Conservation (phyloP, 805 yeast species). For the Limtongozyma cylindracea region DNA sequence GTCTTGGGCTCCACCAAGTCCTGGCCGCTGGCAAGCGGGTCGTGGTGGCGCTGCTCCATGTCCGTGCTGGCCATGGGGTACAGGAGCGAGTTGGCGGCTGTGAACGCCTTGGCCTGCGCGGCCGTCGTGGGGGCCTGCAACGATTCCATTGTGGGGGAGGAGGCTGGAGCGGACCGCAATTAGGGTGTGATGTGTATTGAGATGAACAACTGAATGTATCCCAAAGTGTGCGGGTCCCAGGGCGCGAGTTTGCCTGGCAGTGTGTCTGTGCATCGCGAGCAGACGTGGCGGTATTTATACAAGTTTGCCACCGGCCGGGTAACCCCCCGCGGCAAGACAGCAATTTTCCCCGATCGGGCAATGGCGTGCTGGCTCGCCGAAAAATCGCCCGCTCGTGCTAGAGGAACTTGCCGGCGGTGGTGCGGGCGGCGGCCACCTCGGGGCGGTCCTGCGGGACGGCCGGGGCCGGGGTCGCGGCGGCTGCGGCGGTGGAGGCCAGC, state of each 20-base stretch:
- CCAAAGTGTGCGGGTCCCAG: constrained; percentile 2
- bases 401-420: no score
- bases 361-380: no score
- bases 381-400: no score
- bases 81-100: constrained; percentile 37
- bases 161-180: constrained; percentile 2
- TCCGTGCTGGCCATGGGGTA: constrained; percentile 37
- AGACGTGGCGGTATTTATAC: constrained; percentile 6
- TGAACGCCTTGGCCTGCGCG: constrained; percentile 49
- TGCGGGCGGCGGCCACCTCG: no score
- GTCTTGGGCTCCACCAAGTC: constrained; percentile 10
- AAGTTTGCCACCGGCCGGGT: constrained; percentile 5
- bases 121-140: constrained; percentile 57
- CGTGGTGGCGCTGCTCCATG: constrained; percentile 4
- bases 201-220: constrained; percentile 17
- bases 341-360: no score
- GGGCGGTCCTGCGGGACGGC: no score
- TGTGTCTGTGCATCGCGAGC: constrained; percentile 2
- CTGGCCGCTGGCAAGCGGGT: constrained; percentile 1
- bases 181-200: constrained; percentile 1
- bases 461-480: no score
- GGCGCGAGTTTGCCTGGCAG: not conserved
- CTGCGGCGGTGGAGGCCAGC: no score
- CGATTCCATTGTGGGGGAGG: constrained; percentile 26
- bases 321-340: constrained; percentile 1